Percentiles rank a stretch among this genome's conserved stretches.
These are phyloP conservation scores for Kwoniella sp. DNA, from an alignment of 768 basidiomycete genomes.

Conservation along the genomic window DNA sequence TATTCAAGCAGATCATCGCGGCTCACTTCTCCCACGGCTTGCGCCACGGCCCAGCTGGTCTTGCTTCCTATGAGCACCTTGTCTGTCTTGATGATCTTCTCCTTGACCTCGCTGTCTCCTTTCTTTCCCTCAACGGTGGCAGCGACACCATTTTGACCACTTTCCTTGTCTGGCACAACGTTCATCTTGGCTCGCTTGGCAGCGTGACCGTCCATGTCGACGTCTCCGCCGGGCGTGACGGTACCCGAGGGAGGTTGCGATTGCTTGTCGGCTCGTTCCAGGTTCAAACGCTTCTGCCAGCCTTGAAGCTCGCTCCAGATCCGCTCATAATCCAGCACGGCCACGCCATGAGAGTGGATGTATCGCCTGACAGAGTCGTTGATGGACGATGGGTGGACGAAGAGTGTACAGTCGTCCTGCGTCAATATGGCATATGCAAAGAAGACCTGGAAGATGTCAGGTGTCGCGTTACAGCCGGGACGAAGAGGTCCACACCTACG, in stretches of 20 bases:
- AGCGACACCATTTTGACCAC: not conserved
- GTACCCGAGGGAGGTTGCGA: not conserved
- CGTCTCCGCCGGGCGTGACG: too few relatives aligned
- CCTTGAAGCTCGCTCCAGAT: constrained; percentile 61
- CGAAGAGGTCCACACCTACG: constrained; percentile 49
- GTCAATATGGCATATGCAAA: constrained; percentile 83
- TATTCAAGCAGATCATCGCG: not conserved
- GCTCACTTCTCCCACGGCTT: constrained; percentile 68
- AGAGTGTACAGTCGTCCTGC: constrained; percentile 60
- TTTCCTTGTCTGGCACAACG: not conserved
- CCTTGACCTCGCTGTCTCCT: constrained; percentile 30
- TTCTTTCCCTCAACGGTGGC: not conserved
- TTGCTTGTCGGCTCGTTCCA: constrained; percentile 1
- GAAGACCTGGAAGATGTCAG: constrained; percentile 60
- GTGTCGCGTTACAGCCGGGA: too few relatives aligned
- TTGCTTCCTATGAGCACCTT: constrained; percentile 72
- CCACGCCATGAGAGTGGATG: constrained; percentile 59
- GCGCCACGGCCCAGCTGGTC: constrained; percentile 73
- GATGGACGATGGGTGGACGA: constrained; percentile 60
- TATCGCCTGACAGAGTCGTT: constrained; percentile 55
- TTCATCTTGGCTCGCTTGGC: not conserved
- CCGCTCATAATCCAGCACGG: constrained; percentile 64
- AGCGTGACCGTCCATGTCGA: constrained; percentile 3
- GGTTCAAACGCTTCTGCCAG: constrained; percentile 39
- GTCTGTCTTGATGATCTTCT: constrained; percentile 25